Conservation (phyloP, 495 filamentous ascomycete species). For the Saxophila tyrrhenica region DNA sequence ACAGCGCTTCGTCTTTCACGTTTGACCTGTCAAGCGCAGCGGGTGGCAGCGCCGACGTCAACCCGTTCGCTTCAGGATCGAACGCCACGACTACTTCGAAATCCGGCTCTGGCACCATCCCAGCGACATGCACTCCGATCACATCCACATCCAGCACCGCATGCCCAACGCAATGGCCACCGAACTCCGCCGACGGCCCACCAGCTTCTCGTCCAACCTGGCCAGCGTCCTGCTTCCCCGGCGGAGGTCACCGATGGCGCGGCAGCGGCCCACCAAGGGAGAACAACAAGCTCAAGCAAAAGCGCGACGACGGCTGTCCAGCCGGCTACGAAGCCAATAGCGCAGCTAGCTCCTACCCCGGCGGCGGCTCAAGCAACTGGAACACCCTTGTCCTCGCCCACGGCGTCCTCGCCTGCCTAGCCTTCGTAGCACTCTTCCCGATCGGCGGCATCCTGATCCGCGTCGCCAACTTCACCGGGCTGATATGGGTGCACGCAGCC, state of each 20-base stretch:
- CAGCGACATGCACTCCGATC: background rate
- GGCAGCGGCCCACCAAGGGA: background rate
- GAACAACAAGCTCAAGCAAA: background rate
- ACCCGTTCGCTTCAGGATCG: slow-evolving; percentile 43
- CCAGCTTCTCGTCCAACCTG: background rate
- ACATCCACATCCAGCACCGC: background rate
- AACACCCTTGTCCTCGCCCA: slow-evolving; percentile 26
- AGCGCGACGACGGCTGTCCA: background rate
- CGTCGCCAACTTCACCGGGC: slow-evolving; percentile 30
- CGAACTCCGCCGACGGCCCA: too few relatives aligned
- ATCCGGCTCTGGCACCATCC: background rate
- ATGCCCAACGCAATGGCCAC: background rate
- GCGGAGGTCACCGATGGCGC: background rate
- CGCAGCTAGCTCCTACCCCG: background rate
- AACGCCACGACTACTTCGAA: background rate
- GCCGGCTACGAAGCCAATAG: background rate
- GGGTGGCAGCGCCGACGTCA: slow-evolving; percentile 39
- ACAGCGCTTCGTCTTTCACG: slow-evolving; percentile 38
- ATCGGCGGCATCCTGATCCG: slow-evolving; percentile 35
- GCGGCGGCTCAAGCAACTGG: background rate
- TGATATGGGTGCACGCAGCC: slow-evolving; percentile 30
- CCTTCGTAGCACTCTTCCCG: slow-evolving; percentile 37
- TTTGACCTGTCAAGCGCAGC: slow-evolving; percentile 47
- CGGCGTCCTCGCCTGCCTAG: slow-evolving; percentile 28
- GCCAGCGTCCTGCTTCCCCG: background rate